A percentile compares a stretch with the other conserved stretches of the same genome.
These are phyloP conservation scores for Orbilia brochopaga DNA, from an alignment of 2,329 filamentous ascomycete genomes.

Conservation along the genomic window DNA sequence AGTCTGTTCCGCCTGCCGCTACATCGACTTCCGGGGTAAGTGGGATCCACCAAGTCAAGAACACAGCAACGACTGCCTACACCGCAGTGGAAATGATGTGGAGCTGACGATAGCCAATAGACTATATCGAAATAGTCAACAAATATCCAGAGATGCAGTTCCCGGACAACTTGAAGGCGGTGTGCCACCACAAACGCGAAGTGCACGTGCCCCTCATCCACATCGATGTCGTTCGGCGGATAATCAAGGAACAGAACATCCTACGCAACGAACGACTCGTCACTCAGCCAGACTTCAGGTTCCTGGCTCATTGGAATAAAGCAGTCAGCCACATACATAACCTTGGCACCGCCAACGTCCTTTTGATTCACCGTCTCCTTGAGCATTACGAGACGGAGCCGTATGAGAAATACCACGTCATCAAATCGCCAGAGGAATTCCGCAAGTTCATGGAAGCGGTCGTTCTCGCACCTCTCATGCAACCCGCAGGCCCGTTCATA, in stretches of 20 bases:
- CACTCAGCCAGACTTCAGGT: conserved; percentile 14
- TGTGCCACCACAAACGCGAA: conserved; percentile 12
- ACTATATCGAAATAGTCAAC: too few relatives aligned
- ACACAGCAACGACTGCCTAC: too few relatives aligned
- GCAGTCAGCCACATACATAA: conserved; percentile 3
- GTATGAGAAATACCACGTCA: conserved; percentile 15
- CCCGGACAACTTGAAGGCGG: conserved; percentile 17
- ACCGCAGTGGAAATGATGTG: too few relatives aligned
- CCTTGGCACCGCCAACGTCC: conserved; percentile 10
- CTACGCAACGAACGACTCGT: neutral
- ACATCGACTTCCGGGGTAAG: conserved; percentile 26
- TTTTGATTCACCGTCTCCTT: neutral
- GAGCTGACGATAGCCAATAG: too few relatives aligned
- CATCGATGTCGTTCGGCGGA: conserved; percentile 5
- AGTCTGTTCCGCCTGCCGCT: conserved; percentile 19
- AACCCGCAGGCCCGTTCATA: too few relatives aligned
- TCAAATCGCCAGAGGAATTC: conserved; percentile 13
- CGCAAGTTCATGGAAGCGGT: neutral
- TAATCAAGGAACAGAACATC: conserved; percentile 24
- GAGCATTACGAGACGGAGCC: conserved; percentile 13
- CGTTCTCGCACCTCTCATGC: neutral
- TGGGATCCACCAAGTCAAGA: too few relatives aligned
- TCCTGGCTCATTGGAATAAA: conserved; percentile 23
- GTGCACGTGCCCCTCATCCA: conserved; percentile 9
- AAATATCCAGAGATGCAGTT: conserved; percentile 37